Evolutionary conservation across 106 monocot genomes (phyloP).

Genomic region (Dendrobium huoshanense): DNA sequence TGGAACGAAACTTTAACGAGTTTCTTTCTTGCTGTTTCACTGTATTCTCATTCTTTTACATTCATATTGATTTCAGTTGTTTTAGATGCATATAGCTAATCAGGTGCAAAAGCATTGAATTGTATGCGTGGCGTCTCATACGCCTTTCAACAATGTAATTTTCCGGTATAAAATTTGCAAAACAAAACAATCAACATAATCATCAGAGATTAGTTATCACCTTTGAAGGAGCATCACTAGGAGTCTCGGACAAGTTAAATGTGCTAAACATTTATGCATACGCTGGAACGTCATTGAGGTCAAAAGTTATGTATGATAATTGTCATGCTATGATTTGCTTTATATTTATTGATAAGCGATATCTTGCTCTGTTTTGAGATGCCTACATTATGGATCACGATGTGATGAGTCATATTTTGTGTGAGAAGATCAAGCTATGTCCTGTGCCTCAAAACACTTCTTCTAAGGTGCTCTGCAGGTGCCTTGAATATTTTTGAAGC

Average conservation of each 20-base stretch:
- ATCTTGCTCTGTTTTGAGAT: neutral
- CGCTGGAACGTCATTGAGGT: neutral
- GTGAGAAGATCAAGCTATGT: neutral
- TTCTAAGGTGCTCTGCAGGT: neutral
- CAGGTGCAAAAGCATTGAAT: neutral
- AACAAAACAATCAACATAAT: neutral
- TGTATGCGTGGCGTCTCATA: neutral
- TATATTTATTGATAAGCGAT: neutral
- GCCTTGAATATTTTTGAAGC: neutral
- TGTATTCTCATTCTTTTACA: conserved; percentile 2
- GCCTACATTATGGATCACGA: neutral
- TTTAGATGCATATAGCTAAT: neutral
- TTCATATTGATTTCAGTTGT: conserved; percentile 1
- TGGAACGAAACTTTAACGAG: neutral
- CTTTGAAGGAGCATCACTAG: neutral
- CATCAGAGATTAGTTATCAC: neutral
- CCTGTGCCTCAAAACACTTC: neutral
- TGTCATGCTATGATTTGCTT: neutral
- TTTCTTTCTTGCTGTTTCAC: neutral
- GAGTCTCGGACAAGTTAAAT: neutral
- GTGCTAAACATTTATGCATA: neutral
- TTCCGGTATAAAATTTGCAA: neutral
- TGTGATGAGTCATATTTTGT: neutral
- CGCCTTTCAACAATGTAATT: neutral
- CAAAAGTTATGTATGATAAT: neutral